Base-by-base conservation (phyloP, 306 rosid species). In the Cyamopsis tetragonoloba region DNA sequence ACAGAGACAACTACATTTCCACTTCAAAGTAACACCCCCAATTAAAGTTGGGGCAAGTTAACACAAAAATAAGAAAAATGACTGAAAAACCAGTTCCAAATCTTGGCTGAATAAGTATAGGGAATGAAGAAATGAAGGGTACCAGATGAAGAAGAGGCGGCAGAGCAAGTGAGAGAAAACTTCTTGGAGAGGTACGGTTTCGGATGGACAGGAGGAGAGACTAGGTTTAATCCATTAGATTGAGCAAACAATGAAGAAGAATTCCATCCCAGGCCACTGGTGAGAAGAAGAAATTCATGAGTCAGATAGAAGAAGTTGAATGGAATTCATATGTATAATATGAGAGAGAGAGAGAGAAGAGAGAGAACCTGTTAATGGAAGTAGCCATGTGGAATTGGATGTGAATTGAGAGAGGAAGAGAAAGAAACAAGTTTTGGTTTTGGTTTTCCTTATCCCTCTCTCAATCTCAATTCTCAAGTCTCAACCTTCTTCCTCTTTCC, bases 231-330 rank as follows among this genome's bases (percentile, higher is more conserved):
- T 13, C 18, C 43, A 69, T 65, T 37, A 2, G 76, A 66, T 38
- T 58, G 89, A n/a, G 49, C 12, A 7, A 87, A 85, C 15, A 84
- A 83, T 56, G 80, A 81, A 3, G 86, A 87, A 39, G 82, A 77
- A 43, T 79, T 89, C 92, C 91, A 89, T 28, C 84, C 91, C 48
- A 89, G 57, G 70, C 56, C 77, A 80, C 85, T 79, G 88, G 35
- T 53, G 1, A 59, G 24, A 60, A 53, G 8, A 51, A 68, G 17
- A 62, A 80, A 59, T 57, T 23, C 14, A 14, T 6, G 7, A 55
- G 32, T 72, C 20, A 75, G 22, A n/a, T n/a, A n/a, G n/a, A n/a
- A n/a, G 8, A 26, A 66, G 12, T 51, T 20, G 7, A 79, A 68
- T 11, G 10, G 58, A 61, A 15, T 46, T 48, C 11, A 63, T 11